These are phyloP conservation scores for Olyra latifolia DNA, from an alignment of 176 grass and related monocot genomes.

Conservation along the genomic window DNA sequence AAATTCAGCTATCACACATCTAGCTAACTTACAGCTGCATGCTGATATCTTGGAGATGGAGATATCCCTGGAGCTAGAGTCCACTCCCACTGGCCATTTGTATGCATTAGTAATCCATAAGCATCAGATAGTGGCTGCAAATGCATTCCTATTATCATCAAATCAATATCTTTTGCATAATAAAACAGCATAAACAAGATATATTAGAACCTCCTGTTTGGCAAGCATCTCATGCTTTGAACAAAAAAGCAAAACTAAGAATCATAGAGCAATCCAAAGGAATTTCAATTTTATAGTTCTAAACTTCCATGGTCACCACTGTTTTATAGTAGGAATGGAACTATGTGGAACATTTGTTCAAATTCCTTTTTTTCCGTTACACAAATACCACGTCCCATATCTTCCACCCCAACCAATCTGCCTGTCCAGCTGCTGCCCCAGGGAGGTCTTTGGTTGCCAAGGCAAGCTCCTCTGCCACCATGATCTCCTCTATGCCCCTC, in stretches of 20 bases:
- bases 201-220: neutral
- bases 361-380: neutral
- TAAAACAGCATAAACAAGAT: constrained; percentile 11
- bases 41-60: constrained; percentile 98
- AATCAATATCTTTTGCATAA: neutral
- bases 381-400: neutral
- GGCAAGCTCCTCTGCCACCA: neutral
- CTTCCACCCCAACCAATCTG: neutral
- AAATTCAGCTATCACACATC: constrained; percentile 22
- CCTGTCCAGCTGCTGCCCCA: neutral
- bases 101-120: constrained; percentile 98
- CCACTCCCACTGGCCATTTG: constrained; percentile 97
- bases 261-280: neutral
- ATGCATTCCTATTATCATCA: constrained; percentile 36
- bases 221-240: neutral
- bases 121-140: constrained; percentile 89
- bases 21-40: constrained; percentile 84
- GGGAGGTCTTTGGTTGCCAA: neutral
- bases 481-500: neutral
- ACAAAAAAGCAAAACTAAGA: constrained; percentile 26
- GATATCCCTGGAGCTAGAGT: constrained; percentile 95
- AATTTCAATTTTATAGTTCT: neutral
- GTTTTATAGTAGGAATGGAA: neutral
- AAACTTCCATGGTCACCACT: neutral
- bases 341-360: neutral